Base-by-base conservation (phyloP, 768 basidiomycete species). In the Terana coerulea region DNA sequence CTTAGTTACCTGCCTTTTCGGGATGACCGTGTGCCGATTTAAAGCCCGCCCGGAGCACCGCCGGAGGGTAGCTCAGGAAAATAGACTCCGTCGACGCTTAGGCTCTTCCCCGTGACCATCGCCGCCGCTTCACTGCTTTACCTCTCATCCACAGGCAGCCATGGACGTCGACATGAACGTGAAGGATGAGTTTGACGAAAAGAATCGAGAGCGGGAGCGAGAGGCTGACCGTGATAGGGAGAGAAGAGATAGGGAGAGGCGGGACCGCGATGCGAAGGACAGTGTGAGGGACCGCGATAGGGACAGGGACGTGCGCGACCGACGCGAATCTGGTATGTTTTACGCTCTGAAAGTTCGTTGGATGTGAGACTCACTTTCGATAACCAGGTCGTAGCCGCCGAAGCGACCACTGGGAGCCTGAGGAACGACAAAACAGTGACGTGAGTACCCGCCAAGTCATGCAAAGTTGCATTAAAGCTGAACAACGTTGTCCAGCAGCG, bases 141-240 rank as follows among this genome's bases (percentile, higher is more conserved):
- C 26, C 17, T 24, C 14, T 40, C 39, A 47, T 44, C 10, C 41
- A 59, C 70, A 40, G 75, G 75, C 30, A 52, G 34, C n/a, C 52
- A 90, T 90, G 88, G 88, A 90, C 65, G 78, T 89, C 57, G 88
- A 90, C 61, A 88, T 88, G 85, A 85, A 86, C 68, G 74, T 68
- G 63, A 89, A 88, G 67, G 86, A 88, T 51, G 84, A 88, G 56
- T 69, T 73, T 7, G 85, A 86, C 39, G 85, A 86, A 53, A 86
- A 86, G 69, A 70, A 69, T 44, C 63, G 70, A 51, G 73, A 73
- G 47, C 64, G 71, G 37, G 74, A 76, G 42, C 67, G 69, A 39
- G 75, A 76, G 34, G 64, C 67, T 36, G 74, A 76, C 55, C 65
- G 71, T 53, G 78, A 80, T 56, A 70, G 77, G 34, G 73, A 75